Evolutionary conservation across 2,329 filamentous ascomycete species (phyloP), one percentile per base, ranked within the genome.

Genomic region (Mycosphaerella sp.): DNA sequence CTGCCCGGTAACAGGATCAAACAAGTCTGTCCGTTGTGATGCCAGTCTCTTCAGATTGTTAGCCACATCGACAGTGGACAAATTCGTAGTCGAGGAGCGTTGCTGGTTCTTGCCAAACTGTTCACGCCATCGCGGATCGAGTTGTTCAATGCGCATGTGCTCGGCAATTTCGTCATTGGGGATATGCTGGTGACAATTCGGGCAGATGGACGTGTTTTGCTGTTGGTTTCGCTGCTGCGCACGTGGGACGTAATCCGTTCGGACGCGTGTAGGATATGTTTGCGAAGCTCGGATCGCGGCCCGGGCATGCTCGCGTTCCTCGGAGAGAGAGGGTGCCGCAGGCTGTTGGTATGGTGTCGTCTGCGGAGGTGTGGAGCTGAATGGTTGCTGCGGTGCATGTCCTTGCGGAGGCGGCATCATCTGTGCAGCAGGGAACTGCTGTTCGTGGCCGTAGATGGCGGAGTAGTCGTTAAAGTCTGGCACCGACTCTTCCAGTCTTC

Each of bases 31-130:
- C 41, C 91, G 81, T 69, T 95, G 87, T 59, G 87, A 90, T 18
- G 90, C 89, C 45, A 97, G 77, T n/a, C 91, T 85, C 75, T 97
- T 97, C 57, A 97, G 79, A 67, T 97, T 96, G 68, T 89, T 90
- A 45, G 89, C 90, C 41, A 95, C 89, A 61, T 97, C 91, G 30
- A 79, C 81, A 3, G 88, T 91, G 1, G 86, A 87, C 8, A 95
- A 73, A 62, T 95, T 96, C 8, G 89, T 94, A 0, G 87, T 90
- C 1, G 87, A 81, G 58, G 86, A 88, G 56, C 91, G 85, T 10
- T 86, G 82, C 41, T 95, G 89, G 13, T 87, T 83, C 68, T 95
- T 95, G 52, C 87, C 86, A 61, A 89, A 89, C 68, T 97, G 90
- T 67, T 96, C 90, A 68, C 95, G 95, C 90, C 91, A 97, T 53